These are phyloP conservation scores for Pholiota molesta DNA, from an alignment of 768 basidiomycete genomes.

Conservation along the genomic window DNA sequence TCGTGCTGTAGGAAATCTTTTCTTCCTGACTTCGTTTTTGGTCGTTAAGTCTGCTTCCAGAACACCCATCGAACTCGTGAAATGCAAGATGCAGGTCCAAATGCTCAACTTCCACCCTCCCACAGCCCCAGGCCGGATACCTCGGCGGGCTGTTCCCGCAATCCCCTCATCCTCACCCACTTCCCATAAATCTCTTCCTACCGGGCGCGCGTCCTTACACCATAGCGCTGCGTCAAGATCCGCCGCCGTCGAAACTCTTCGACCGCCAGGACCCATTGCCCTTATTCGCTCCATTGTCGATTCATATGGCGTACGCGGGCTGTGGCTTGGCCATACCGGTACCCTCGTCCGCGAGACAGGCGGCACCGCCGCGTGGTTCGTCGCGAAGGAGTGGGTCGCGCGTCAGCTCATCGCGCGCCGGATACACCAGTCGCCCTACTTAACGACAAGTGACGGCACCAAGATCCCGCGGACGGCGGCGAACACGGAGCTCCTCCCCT, in stretches of 20 bases:
- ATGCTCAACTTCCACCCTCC: constrained; percentile 55
- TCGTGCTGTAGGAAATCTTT: constrained; percentile 68
- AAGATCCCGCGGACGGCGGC: constrained; percentile 30
- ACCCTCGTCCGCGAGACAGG: constrained; percentile 94
- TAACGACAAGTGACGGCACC: constrained; percentile 13
- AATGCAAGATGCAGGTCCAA: constrained; percentile 98
- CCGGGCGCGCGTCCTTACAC: not conserved
- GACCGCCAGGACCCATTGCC: constrained; percentile 73
- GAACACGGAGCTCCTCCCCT: constrained; percentile 57
- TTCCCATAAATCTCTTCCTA: not conserved
- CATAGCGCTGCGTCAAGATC: constrained; percentile 11
- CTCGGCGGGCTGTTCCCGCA: constrained; percentile 23
- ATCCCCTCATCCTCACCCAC: constrained; percentile 8
- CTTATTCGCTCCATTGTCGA: constrained; percentile 68
- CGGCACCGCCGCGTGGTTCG: constrained; percentile 90
- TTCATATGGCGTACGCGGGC: constrained; percentile 72
- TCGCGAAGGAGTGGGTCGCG: constrained; percentile 80
- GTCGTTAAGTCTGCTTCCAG: constrained; percentile 37
- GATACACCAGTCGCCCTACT: constrained; percentile 23
- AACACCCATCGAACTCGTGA: constrained; percentile 93
- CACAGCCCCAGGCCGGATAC: constrained; percentile 28
- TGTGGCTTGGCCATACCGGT: constrained; percentile 97
- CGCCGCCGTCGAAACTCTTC: constrained; percentile 20
- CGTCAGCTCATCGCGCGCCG: constrained; percentile 59
- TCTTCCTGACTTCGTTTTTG: constrained; percentile 3